phyloP scores from a whole-genome alignment of 345 rosid genomes.

The Eutrema heterophyllum region DNA sequence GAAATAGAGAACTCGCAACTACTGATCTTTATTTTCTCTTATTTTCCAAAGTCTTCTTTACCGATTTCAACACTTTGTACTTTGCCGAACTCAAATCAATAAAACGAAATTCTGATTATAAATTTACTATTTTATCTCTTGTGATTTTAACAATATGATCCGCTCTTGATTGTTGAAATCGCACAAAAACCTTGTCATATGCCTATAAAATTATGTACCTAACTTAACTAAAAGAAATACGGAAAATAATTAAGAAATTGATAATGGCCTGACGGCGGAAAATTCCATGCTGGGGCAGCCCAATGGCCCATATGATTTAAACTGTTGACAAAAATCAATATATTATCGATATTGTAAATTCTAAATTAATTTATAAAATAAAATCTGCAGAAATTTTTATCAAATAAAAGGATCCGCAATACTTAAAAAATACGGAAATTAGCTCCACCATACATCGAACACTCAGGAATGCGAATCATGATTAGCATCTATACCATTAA shows the following conservation, averaged over 20 bases:
- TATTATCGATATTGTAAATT: background rate
- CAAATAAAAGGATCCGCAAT: background rate
- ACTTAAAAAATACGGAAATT: slow-evolving; percentile 5
- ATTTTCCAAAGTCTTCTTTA: no score
- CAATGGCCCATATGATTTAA: background rate
- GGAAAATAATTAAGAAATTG: slow-evolving; percentile 7
- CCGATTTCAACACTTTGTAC: no score
- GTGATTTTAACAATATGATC: no score
- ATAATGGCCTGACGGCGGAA: slow-evolving; percentile 33
- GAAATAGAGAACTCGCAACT: no score
- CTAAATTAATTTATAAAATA: background rate
- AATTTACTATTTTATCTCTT: no score
- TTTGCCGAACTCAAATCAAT: no score
- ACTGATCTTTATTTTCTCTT: no score
- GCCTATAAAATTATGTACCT: slow-evolving; percentile 7
- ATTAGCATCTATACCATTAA: slow-evolving; percentile 19
- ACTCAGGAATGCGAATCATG: slow-evolving; percentile 31
- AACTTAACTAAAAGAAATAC: slow-evolving; percentile 13
- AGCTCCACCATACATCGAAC: slow-evolving; percentile 26
- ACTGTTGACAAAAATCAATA: background rate
- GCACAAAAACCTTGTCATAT: slow-evolving; percentile 7
- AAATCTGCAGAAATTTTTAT: background rate
- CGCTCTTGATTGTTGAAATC: background rate
- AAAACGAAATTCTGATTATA: no score
- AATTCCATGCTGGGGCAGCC: slow-evolving; percentile 17